Evolutionary conservation across 345 rosid genomes (phyloP).

Genomic region (Turritis glabra): DNA sequence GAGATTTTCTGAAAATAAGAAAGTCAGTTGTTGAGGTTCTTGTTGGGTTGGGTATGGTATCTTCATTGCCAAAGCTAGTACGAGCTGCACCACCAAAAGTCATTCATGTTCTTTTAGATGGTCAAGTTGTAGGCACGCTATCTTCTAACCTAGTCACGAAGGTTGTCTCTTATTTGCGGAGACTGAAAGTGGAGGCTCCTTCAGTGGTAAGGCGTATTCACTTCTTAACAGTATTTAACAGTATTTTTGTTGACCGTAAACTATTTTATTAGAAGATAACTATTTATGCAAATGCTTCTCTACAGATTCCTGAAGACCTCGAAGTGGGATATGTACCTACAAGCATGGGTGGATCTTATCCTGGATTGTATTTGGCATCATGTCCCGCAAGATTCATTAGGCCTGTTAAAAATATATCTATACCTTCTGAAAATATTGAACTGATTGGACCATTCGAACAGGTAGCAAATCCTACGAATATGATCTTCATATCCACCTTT

Average conservation of each 20-base stretch:
- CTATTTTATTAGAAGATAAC: constrained; percentile 9
- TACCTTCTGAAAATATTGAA: constrained; percentile 56
- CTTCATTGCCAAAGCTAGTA: constrained; percentile 79
- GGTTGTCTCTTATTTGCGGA: constrained; percentile 75
- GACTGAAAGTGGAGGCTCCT: constrained; percentile 75
- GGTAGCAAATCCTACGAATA: constrained; percentile 44
- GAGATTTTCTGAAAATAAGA: constrained; percentile 71
- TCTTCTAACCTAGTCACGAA: constrained; percentile 56
- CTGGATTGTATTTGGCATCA: constrained; percentile 83
- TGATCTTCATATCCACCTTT: constrained; percentile 14
- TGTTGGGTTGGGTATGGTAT: constrained; percentile 73
- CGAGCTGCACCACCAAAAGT: constrained; percentile 84
- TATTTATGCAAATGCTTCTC: constrained; percentile 18
- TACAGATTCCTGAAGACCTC: constrained; percentile 89
- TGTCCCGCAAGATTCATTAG: constrained; percentile 89
- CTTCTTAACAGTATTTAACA: constrained; percentile 7
- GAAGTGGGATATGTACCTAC: constrained; percentile 96
- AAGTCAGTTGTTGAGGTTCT: constrained; percentile 66
- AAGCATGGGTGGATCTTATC: constrained; percentile 89
- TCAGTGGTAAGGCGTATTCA: constrained; percentile 59
- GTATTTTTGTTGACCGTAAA: not conserved
- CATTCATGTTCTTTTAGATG: constrained; percentile 86
- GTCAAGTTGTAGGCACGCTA: constrained; percentile 77
- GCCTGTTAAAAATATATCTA: constrained; percentile 73
- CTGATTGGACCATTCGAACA: constrained; percentile 96